Conservation (phyloP, 2,329 filamentous ascomycete species). For the Venturia asperata region DNA sequence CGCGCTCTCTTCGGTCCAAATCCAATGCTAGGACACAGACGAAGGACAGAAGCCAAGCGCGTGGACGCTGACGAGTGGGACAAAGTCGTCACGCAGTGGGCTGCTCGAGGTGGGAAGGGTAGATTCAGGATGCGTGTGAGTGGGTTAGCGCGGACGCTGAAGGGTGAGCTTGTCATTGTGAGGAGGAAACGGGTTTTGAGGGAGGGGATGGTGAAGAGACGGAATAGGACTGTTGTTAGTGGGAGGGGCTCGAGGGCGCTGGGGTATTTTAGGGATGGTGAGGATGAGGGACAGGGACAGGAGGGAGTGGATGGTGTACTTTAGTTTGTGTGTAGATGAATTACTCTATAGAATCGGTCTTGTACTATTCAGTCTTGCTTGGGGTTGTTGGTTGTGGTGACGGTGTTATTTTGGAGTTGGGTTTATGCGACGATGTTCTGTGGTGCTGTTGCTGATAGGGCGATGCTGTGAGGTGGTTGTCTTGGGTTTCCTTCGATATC, state of each 20-base stretch:
- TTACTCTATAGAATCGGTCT: too few species aligned
- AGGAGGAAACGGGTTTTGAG: neutral
- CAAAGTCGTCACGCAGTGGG: neutral
- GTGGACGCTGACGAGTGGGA: neutral
- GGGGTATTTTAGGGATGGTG: neutral
- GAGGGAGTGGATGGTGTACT: neutral
- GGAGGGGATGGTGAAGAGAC: constrained; percentile 2
- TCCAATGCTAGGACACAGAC: neutral
- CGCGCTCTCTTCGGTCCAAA: neutral
- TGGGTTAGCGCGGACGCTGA: neutral
- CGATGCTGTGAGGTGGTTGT: too few species aligned
- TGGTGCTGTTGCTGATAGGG: too few species aligned
- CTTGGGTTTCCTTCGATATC: too few species aligned
- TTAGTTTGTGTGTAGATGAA: too few species aligned
- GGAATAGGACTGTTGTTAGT: constrained; percentile 3
- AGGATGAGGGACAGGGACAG: neutral
- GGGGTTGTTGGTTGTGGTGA: too few species aligned
- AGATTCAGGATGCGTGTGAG: neutral
- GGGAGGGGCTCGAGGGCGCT: neutral
- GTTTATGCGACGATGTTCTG: too few species aligned
- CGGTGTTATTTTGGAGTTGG: too few species aligned
- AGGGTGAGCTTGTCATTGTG: constrained; percentile 3
- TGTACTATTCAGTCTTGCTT: too few species aligned
- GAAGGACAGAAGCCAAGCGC: neutral
- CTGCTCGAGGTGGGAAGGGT: neutral